Evolutionary conservation across 2,329 filamentous ascomycete species (phyloP).

Genomic region (Diplodia corticola): DNA sequence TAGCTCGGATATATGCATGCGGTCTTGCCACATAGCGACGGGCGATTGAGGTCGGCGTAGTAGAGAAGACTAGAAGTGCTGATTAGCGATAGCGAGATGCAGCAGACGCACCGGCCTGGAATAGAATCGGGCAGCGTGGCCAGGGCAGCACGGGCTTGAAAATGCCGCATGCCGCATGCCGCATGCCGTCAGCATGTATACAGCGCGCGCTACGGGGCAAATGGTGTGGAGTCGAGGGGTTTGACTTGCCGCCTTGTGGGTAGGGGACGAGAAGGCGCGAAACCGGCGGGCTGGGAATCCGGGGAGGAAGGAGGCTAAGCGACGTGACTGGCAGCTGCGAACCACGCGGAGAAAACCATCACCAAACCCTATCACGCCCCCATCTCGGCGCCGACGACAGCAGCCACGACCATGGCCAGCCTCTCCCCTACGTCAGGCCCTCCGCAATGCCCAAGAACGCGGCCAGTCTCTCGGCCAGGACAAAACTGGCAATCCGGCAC

Average conservation of each 20-base stretch:
- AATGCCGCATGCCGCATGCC: no score
- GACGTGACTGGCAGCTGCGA: not conserved
- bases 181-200: not conserved
- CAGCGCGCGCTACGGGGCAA: no score
- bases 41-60: no score
- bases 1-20: not conserved
- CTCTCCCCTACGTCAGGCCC: not conserved
- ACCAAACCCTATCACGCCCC: not conserved
- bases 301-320: constrained; percentile 9
- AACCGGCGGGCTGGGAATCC: constrained; percentile 7
- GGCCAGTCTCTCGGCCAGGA: not conserved
- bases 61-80: no score
- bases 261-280: not conserved
- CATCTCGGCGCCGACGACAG: no score
- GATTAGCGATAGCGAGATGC: not conserved
- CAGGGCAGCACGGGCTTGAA: not conserved
- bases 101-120: not conserved
- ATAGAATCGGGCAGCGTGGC: not conserved
- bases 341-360: not conserved
- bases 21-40: not conserved
- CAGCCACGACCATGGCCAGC: no score
- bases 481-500: constrained; percentile 17
- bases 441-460: not conserved
- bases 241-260: not conserved
- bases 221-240: not conserved